A percentile compares a stretch with the other conserved stretches of the same genome.
Evolutionary conservation across 805 yeast genomes (phyloP).

Genomic region (Candida insectorum): DNA sequence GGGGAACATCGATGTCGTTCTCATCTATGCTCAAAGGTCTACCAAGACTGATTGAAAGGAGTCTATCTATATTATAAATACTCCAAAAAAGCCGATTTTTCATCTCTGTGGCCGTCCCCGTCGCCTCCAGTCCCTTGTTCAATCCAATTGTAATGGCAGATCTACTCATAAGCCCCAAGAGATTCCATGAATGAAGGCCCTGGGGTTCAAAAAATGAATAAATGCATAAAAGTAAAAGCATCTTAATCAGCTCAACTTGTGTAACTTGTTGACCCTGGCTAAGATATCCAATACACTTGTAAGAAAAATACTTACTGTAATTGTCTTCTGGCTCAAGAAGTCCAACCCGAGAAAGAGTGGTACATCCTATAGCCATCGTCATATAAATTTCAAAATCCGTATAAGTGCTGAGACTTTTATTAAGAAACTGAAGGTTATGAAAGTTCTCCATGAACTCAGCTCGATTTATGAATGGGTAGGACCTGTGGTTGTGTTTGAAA

Average conservation of each 20-base stretch:
- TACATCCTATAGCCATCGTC: conserved; percentile 54
- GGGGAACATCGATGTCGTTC: conserved; percentile 45
- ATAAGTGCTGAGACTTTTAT: conserved; percentile 21
- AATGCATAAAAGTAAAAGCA: conserved; percentile 43
- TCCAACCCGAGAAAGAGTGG: conserved; percentile 34
- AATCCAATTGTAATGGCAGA: conserved; percentile 44
- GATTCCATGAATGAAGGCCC: conserved; percentile 51
- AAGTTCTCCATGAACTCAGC: conserved; percentile 30
- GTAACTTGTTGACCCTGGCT: conserved; percentile 37
- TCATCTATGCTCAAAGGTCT: conserved; percentile 48
- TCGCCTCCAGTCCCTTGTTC: conserved; percentile 29
- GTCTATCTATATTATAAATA: conserved; percentile 45
- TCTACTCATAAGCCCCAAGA: conserved; percentile 46
- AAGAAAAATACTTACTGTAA: conserved; percentile 7
- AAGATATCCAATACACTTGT: conserved; percentile 37
- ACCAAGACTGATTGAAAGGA: conserved; percentile 47
- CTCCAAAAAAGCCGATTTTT: conserved; percentile 49
- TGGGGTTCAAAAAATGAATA: conserved; percentile 50
- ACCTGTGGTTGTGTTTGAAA: conserved; percentile 42
- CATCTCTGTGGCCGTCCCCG: conserved; percentile 34
- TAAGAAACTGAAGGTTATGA: conserved; percentile 17
- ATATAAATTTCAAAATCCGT: conserved; percentile 51
- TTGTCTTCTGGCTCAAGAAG: conserved; percentile 20
- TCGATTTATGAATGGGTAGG: conserved; percentile 43
- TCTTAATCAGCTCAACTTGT: conserved; percentile 36